phyloP scores from a whole-genome alignment of 306 rosid genomes.

The Dalbergia oliveri region DNA sequence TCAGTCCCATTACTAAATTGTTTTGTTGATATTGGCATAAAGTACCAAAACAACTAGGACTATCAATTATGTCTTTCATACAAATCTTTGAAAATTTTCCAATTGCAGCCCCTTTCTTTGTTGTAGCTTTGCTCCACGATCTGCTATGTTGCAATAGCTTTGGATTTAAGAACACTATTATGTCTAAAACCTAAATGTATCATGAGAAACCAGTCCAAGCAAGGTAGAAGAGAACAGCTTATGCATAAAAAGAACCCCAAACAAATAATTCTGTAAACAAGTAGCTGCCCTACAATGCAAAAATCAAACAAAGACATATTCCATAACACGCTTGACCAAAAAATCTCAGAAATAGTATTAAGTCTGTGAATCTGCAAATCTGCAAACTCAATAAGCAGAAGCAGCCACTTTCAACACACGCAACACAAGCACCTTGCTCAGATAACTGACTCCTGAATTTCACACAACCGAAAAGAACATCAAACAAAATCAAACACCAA shows the following conservation, averaged over 20 bases:
- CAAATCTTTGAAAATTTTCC: neutral
- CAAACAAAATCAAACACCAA: slow-evolving; percentile 30
- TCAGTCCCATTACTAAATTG: slow-evolving; percentile 7
- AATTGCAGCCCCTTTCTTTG: neutral
- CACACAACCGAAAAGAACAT: slow-evolving; percentile 13
- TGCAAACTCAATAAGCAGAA: slow-evolving; percentile 22
- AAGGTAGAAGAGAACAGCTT: slow-evolving; percentile 1
- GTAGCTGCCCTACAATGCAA: neutral
- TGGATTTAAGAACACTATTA: slow-evolving; percentile 2
- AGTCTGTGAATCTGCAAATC: slow-evolving; percentile 20
- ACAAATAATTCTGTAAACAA: neutral
- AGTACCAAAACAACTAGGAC: neutral
- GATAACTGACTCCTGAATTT: slow-evolving; percentile 20
- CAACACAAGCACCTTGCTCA: slow-evolving; percentile 19
- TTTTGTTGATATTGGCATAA: slow-evolving; percentile 5
- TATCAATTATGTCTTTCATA: neutral
- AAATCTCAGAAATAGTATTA: neutral
- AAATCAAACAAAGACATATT: neutral
- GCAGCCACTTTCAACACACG: slow-evolving; percentile 5
- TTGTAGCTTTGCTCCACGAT: neutral
- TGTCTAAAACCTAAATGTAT: slow-evolving; percentile 11
- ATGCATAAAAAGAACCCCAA: neutral
- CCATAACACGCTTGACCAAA: neutral
- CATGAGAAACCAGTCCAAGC: slow-evolving; percentile 23
- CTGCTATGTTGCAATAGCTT: slow-evolving; percentile 5